Conservation (phyloP, 805 yeast species). For the Debaryomyces castellii region DNA sequence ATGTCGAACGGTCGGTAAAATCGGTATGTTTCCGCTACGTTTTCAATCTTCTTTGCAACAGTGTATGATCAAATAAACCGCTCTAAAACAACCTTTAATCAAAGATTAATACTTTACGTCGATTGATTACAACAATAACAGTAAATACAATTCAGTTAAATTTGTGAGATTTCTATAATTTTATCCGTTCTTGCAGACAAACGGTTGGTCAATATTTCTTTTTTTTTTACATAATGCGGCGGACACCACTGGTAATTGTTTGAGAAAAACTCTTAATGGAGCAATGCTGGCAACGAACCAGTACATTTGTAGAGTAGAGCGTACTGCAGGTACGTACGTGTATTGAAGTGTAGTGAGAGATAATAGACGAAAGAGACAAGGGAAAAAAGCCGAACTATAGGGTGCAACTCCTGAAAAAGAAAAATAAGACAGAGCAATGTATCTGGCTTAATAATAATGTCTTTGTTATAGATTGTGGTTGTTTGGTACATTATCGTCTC, state of each 20-base stretch:
- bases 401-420: no score
- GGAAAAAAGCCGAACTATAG: no score
- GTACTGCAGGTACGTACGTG: background rate
- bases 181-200: constrained; percentile 1
- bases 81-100: background rate
- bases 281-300: background rate
- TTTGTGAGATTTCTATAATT: background rate
- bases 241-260: background rate
- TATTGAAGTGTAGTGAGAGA: no score
- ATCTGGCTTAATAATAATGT: no score
- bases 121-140: background rate
- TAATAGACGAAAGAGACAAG: no score
- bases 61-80: background rate
- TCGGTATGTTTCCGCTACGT: background rate
- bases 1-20: background rate
- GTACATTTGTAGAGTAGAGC: background rate
- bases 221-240: background rate
- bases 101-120: background rate
- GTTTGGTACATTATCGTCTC: no score
- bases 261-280: background rate
- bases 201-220: background rate
- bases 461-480: no score
- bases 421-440: no score
- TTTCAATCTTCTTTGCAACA: background rate
- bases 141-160: background rate